These are phyloP conservation scores for Auricularia sp. DNA, from an alignment of 768 basidiomycete species.

Conservation along the genomic window DNA sequence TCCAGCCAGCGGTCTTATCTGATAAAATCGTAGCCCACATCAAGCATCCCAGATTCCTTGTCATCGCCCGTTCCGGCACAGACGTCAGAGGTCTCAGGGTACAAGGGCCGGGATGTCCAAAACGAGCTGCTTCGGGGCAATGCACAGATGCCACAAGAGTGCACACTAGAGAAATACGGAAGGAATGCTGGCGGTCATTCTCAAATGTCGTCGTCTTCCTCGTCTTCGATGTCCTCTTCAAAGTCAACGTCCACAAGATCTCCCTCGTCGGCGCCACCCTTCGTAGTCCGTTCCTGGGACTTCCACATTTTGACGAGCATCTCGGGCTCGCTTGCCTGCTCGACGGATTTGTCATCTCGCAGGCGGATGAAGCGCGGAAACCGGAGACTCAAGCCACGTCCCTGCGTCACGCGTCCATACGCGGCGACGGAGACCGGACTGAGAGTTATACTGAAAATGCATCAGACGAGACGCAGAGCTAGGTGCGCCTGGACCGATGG, in stretches of 20 bases:
- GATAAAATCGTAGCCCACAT: background rate
- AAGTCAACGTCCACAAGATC: slow-evolving; percentile 48
- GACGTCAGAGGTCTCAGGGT: no score
- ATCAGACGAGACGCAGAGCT: slow-evolving; percentile 7
- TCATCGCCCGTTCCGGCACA: no score
- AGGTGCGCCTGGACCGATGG: background rate
- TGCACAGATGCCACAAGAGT: no score
- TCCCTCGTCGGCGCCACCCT: slow-evolving; percentile 40
- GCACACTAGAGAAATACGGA: no score
- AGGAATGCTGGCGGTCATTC: background rate
- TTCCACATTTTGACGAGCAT: slow-evolving; percentile 63
- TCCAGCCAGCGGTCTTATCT: background rate
- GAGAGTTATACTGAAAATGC: slow-evolving; percentile 51
- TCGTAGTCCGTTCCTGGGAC: slow-evolving; percentile 41
- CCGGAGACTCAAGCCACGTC: slow-evolving; percentile 67
- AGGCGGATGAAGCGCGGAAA: slow-evolving; percentile 78
- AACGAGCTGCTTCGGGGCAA: no score
- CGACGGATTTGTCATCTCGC: slow-evolving; percentile 62
- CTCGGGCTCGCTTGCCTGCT: slow-evolving; percentile 60
- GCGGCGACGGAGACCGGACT: slow-evolving; percentile 83
- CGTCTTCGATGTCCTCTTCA: slow-evolving; percentile 20
- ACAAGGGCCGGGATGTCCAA: no score
- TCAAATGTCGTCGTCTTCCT: slow-evolving; percentile 14
- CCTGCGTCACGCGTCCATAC: slow-evolving; percentile 42
- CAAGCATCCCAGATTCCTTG: no score